These are phyloP conservation scores for Calvatia gigantea DNA, from an alignment of 768 basidiomycete genomes.

Conservation along the genomic window DNA sequence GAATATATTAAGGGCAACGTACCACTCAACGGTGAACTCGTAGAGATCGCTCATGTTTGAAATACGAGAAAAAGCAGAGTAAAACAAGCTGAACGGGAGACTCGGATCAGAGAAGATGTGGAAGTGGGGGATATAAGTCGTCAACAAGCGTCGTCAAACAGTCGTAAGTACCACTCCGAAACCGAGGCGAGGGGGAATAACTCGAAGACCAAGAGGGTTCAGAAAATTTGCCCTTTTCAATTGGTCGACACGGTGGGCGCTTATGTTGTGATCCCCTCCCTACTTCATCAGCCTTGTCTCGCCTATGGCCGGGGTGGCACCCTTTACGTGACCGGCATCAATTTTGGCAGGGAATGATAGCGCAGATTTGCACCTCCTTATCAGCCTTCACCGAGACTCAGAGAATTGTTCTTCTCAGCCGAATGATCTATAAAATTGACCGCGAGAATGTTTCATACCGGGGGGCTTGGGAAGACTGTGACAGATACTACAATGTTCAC, in stretches of 20 bases:
- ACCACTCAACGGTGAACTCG: slow-evolving; percentile 55
- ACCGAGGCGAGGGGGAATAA: neutral
- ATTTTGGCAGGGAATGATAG: neutral
- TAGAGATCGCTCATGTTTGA: slow-evolving; percentile 36
- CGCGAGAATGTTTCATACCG: no score
- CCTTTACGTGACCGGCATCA: slow-evolving; percentile 4
- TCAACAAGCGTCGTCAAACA: neutral
- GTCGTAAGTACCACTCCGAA: neutral
- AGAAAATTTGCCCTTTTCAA: neutral
- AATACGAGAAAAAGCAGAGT: slow-evolving; percentile 3
- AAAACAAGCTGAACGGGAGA: neutral
- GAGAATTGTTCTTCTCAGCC: no score
- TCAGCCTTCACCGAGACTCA: no score
- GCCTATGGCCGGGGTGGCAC: no score
- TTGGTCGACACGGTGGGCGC: no score
- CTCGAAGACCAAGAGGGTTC: neutral
- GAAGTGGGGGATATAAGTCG: neutral
- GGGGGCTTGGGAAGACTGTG: no score
- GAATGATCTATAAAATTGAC: no score
- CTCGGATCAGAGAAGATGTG: neutral
- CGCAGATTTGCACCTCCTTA: neutral
- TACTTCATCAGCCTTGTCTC: no score
- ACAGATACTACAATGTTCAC: no score
- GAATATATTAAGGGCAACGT: slow-evolving; percentile 8
- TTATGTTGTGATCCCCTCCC: no score